Evolutionary conservation across 257 asterid species (phyloP).

Genomic region (Solanum commersonii): DNA sequence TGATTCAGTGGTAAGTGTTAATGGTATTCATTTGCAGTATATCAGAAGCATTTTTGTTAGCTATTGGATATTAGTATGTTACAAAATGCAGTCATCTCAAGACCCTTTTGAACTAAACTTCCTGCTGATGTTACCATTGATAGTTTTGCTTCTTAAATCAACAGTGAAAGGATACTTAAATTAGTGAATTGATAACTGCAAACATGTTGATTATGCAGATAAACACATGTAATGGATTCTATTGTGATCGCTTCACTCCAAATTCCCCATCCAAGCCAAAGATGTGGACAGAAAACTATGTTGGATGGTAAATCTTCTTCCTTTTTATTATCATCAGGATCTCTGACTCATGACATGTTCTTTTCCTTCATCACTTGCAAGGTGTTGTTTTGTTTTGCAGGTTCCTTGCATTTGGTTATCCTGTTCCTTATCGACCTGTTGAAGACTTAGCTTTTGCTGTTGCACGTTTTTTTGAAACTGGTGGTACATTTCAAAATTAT

Average conservation of each 20-base stretch:
- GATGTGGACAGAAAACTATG: conserved; percentile 82
- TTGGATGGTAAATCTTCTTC: conserved; percentile 51
- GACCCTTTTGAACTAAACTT: not conserved
- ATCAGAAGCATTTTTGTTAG: not conserved
- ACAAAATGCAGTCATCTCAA: not conserved
- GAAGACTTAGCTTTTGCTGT: conserved; percentile 86
- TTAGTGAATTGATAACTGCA: not conserved
- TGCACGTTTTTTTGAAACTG: conserved; percentile 73
- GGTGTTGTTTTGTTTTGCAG: conserved; percentile 17
- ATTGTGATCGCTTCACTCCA: conserved; percentile 65
- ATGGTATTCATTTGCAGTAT: not conserved
- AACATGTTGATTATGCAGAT: conserved; percentile 37
- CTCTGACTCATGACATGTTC: not conserved
- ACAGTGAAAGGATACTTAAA: not conserved
- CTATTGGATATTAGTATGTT: not conserved
- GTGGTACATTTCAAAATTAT: conserved; percentile 81
- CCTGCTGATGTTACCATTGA: not conserved
- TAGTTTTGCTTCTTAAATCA: not conserved
- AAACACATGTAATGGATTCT: conserved; percentile 77
- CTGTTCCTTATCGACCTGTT: conserved; percentile 70
- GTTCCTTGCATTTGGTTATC: conserved; percentile 78
- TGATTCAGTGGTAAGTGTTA: conserved; percentile 51
- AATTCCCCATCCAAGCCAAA: conserved; percentile 62
- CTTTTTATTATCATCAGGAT: not conserved
- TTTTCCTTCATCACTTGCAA: not conserved